Conservation (phyloP, 2,329 filamentous ascomycete genomes). For the Fusarium albosuccineum region DNA sequence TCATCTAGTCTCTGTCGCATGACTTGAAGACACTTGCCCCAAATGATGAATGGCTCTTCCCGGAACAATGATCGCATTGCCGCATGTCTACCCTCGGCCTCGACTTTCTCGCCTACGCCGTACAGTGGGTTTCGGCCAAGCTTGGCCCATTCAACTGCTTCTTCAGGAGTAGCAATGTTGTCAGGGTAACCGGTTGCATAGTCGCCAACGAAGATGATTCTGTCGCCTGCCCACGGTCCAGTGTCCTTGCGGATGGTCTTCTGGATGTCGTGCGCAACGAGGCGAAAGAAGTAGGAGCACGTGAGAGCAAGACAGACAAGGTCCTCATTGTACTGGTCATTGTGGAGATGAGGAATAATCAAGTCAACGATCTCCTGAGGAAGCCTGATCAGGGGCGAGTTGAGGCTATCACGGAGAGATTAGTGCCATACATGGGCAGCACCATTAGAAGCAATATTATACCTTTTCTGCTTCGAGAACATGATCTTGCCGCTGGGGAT, state of each 20-base stretch:
- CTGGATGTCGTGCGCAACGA: constrained; percentile 8
- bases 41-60: not conserved
- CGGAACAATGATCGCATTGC: not conserved
- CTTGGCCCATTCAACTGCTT: not conserved
- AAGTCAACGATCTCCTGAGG: constrained; percentile 20
- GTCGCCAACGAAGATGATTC: constrained; percentile 12
- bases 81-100: not conserved
- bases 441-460: not conserved
- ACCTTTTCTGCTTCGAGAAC: constrained; percentile 11
- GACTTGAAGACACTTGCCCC: not conserved
- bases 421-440: not conserved
- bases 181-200: constrained; percentile 1
- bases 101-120: not conserved
- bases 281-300: constrained; percentile 22
- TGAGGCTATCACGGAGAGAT: not conserved
- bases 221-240: constrained; percentile 10
- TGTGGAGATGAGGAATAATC: not conserved
- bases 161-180: not conserved
- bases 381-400: constrained; percentile 4
- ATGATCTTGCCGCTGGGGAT: not conserved
- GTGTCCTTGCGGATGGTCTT: not conserved
- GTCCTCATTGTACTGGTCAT: not conserved
- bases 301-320: constrained; percentile 19
- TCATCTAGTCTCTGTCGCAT: not conserved
- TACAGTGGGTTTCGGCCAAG: constrained; percentile 8